Percentiles rank a stretch among this genome's conserved stretches.
phyloP scores from a whole-genome alignment of 2,329 filamentous ascomycete genomes.

The Fusarium sp. region DNA sequence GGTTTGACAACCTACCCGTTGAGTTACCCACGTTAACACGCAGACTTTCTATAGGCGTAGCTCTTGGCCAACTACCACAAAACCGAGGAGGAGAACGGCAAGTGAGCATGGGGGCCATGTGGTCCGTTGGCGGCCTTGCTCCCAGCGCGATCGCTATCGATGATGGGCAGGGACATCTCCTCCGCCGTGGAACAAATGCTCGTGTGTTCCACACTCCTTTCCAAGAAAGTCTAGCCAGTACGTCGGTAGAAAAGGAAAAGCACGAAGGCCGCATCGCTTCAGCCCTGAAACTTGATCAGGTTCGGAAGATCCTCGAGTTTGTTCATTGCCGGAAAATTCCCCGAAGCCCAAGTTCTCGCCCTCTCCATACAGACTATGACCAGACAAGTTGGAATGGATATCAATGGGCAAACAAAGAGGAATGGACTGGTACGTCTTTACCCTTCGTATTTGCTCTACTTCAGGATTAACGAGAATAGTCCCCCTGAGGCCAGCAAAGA shows the following conservation, averaged over 20 bases:
- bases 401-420: conserved; percentile 44
- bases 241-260: conserved; percentile 74
- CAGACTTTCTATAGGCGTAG: conserved; percentile 40
- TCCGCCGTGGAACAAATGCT: conserved; percentile 81
- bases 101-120: conserved; percentile 79
- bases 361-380: conserved; percentile 10
- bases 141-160: conserved; percentile 69
- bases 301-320: conserved; percentile 75
- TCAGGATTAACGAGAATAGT: conserved; percentile 34
- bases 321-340: conserved; percentile 39
- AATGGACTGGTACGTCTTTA: conserved; percentile 20
- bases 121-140: conserved; percentile 81
- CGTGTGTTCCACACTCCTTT: conserved; percentile 73
- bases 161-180: conserved; percentile 73
- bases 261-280: conserved; percentile 83
- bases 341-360: conserved; percentile 5
- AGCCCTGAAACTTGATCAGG: conserved; percentile 84
- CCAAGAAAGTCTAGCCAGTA: conserved; percentile 56
- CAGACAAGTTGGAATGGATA: conserved; percentile 49
- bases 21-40: conserved; percentile 8
- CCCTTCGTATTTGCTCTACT: neutral
- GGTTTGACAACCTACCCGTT: conserved; percentile 18
- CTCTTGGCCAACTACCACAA: conserved; percentile 47
- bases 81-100: conserved; percentile 58
- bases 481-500: conserved; percentile 30